Evolutionary conservation across 2,329 filamentous ascomycete species (phyloP), one percentile per base, ranked within the genome.

Genomic region (Sordariomycetes sp.): DNA sequence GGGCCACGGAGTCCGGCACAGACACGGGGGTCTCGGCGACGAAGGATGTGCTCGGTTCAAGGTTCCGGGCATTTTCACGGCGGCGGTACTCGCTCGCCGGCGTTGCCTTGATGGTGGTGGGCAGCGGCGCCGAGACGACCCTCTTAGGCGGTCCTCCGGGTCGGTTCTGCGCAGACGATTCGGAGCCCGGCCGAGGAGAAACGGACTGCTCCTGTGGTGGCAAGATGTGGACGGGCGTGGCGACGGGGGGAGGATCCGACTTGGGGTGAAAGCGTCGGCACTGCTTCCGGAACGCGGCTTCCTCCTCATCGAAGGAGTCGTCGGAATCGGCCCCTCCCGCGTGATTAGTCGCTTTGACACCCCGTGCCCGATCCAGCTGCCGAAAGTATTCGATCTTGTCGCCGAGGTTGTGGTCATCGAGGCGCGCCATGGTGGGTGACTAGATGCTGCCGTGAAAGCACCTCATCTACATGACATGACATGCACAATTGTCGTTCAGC

Each of bases 1-100:
- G 46, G 32, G 25, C 22, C 1, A 40, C 48, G 3, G 48, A 37
- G n/a, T 57, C 48, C 4, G 55, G 55, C 7, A 65, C 64, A 20
- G 66, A 63, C 1, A 67, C 62, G 5, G 67, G 68, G 5, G 69
- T 72, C 34, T 70, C 69, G 48, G 67, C 64, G 10, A 71, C 48
- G 22, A 69, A 61, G 3, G 65, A 66, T n/a, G 61, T 59, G 34
- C 55, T 61, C 8, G 51, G 51, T 28, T n/a, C 56, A 1, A 22
- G 59, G 18, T 55, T 58, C 28, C 34, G 32, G 22, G 8, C 51
- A 37, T 55, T 58, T 64, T 16, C 58, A 59, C 10, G 54, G 58
- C n/a, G 62, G 59, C 20, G 28, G 54, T 58, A 32, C 22, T 54
- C 51, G n/a, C 35, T 50, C 18, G 52, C 25, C 2, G 57, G 57